Percentiles rank a stretch among this genome's conserved stretches.
These are phyloP conservation scores for Fusarium ambrosium DNA, from an alignment of 2,329 filamentous ascomycete genomes.

Conservation along the genomic window DNA sequence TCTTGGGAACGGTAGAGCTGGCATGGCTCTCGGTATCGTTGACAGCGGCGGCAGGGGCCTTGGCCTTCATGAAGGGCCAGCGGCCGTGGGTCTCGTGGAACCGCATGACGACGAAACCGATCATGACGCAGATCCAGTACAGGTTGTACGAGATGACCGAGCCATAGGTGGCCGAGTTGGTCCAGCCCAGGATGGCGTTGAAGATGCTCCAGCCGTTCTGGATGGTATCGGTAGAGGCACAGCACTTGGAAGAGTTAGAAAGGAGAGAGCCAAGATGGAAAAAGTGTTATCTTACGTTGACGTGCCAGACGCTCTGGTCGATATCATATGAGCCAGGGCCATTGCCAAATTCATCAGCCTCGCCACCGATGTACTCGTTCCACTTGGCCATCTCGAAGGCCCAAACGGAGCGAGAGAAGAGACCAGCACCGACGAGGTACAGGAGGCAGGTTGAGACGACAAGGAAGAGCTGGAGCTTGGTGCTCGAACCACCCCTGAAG, in stretches of 20 bases:
- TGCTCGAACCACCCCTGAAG: constrained; percentile 57
- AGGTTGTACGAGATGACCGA: constrained; percentile 89
- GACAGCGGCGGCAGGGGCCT: constrained; percentile 37
- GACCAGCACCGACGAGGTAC: constrained; percentile 85
- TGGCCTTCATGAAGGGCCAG: constrained; percentile 60
- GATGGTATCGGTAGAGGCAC: constrained; percentile 77
- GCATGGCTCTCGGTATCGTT: constrained; percentile 47
- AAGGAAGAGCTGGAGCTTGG: constrained; percentile 78
- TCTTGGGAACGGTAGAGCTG: constrained; percentile 42
- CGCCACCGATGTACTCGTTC: constrained; percentile 73
- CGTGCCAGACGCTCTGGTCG: constrained; percentile 82
- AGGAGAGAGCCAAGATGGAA: not conserved
- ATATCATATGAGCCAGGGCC: constrained; percentile 87
- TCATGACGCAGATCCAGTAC: constrained; percentile 85
- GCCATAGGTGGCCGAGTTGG: constrained; percentile 88
- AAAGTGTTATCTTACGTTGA: constrained; percentile 73
- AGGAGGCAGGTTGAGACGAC: constrained; percentile 85
- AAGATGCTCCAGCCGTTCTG: constrained; percentile 89
- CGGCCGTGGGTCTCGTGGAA: constrained; percentile 73
- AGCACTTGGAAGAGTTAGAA: constrained; percentile 69
- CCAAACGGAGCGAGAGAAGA: constrained; percentile 85
- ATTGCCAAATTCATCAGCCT: constrained; percentile 62
- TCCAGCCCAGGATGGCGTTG: constrained; percentile 89
- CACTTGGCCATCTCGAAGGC: constrained; percentile 78
- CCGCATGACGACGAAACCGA: constrained; percentile 74